Percentiles rank a stretch among this genome's conserved stretches.
Evolutionary conservation across 139 green algal species (phyloP).

Genomic region (Picochlorum costavermella): DNA sequence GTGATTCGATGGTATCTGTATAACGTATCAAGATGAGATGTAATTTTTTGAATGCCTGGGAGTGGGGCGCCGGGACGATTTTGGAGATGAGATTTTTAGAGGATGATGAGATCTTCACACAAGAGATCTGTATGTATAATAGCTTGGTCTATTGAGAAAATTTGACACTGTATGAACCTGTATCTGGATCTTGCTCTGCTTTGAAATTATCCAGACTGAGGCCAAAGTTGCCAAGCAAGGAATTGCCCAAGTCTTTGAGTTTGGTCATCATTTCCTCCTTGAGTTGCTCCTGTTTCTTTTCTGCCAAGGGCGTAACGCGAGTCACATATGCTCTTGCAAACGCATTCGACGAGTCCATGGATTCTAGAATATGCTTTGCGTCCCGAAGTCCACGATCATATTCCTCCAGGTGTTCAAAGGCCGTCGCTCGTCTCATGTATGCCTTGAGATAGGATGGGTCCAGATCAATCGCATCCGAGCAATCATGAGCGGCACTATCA

Average conservation of each 20-base stretch:
- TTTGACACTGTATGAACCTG: slow-evolving; percentile 82
- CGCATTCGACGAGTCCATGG: slow-evolving; percentile 45
- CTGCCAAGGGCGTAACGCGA: slow-evolving; percentile 64
- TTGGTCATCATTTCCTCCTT: slow-evolving; percentile 90
- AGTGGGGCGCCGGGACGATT: too few relatives aligned
- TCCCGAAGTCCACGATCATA: slow-evolving; percentile 43
- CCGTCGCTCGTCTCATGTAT: slow-evolving; percentile 35
- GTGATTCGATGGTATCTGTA: neutral
- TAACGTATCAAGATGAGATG: too few relatives aligned
- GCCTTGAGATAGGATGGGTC: slow-evolving; percentile 34
- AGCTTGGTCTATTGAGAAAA: slow-evolving; percentile 58
- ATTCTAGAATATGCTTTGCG: slow-evolving; percentile 49
- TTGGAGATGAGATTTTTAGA: too few relatives aligned
- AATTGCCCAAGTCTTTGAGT: slow-evolving; percentile 95
- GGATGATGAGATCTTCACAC: too few relatives aligned
- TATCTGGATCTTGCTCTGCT: slow-evolving; percentile 83
- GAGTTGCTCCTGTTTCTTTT: slow-evolving; percentile 79
- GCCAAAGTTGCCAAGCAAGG: slow-evolving; percentile 91
- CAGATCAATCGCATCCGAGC: slow-evolving; percentile 31
- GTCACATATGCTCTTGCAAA: slow-evolving; percentile 32
- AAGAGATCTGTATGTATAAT: neutral
- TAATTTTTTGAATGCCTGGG: too few relatives aligned
- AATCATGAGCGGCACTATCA: slow-evolving; percentile 30
- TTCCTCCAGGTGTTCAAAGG: slow-evolving; percentile 17
- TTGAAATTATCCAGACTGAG: slow-evolving; percentile 96